phyloP scores from a whole-genome alignment of 2,329 filamentous ascomycete species.

The Fusarium sp. region DNA sequence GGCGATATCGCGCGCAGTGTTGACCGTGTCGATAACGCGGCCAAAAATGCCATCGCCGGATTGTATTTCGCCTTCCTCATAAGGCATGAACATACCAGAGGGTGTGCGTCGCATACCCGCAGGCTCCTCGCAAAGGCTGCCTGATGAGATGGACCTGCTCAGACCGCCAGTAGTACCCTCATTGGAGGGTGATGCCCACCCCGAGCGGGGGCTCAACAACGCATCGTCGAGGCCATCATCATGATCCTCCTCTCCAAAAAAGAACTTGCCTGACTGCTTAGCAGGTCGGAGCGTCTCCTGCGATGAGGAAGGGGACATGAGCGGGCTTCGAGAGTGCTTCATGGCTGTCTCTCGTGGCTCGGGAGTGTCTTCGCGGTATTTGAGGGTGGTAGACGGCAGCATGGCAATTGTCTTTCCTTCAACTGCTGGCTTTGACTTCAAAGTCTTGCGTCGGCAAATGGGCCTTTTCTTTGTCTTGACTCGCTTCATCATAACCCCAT shows the following conservation, averaged over 20 bases:
- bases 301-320: slow-evolving; percentile 80
- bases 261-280: slow-evolving; percentile 73
- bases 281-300: slow-evolving; percentile 84
- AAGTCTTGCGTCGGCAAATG: slow-evolving; percentile 54
- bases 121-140: slow-evolving; percentile 64
- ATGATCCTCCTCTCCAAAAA: slow-evolving; percentile 71
- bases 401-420: slow-evolving; percentile 91
- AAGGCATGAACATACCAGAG: slow-evolving; percentile 93
- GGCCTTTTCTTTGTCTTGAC: slow-evolving; percentile 70
- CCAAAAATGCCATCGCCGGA: slow-evolving; percentile 77
- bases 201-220: slow-evolving; percentile 48
- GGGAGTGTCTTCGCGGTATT: slow-evolving; percentile 83
- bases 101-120: slow-evolving; percentile 80
- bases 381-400: slow-evolving; percentile 87
- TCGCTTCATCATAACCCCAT: slow-evolving; percentile 86
- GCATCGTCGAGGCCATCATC: slow-evolving; percentile 64
- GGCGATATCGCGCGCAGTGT: slow-evolving; percentile 77
- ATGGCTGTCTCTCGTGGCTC: slow-evolving; percentile 73
- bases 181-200: slow-evolving; percentile 52
- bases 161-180: slow-evolving; percentile 51
- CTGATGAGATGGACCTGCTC: slow-evolving; percentile 63
- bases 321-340: slow-evolving; percentile 69
- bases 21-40: slow-evolving; percentile 84
- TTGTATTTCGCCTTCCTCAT: slow-evolving; percentile 77
- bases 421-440: slow-evolving; percentile 57